phyloP scores from a whole-genome alignment of 345 rosid species.

The Luvunga scandens region DNA sequence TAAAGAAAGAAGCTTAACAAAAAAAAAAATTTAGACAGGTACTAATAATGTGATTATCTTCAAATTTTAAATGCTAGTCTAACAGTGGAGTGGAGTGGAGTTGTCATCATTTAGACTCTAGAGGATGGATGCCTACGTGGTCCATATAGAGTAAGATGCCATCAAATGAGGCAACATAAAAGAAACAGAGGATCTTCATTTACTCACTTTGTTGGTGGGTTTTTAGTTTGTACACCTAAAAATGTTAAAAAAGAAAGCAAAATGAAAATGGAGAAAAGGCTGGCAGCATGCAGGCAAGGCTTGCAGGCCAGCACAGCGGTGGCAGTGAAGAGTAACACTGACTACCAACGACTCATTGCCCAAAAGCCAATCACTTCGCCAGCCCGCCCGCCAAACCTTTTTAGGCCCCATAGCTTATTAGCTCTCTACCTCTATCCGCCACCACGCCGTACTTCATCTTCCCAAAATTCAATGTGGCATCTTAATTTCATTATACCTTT shows the following conservation, averaged over 20 bases:
- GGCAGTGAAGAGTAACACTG: conserved; percentile 15
- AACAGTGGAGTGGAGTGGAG: not conserved
- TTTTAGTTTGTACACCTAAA: not conserved
- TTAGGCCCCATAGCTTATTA: not conserved
- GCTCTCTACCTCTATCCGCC: not conserved
- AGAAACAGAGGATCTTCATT: not conserved
- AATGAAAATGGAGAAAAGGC: not conserved
- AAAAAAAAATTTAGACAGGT: too few relatives aligned
- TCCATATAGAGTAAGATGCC: not conserved
- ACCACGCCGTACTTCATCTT: not conserved
- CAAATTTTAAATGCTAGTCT: not conserved
- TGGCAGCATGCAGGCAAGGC: conserved; percentile 17
- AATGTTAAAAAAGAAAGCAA: not conserved
- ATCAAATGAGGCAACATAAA: conserved; percentile 11
- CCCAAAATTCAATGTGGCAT: not conserved
- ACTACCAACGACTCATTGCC: conserved; percentile 6
- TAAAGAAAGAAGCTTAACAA: too few relatives aligned
- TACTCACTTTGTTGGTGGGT: conserved; percentile 1
- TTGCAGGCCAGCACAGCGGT: conserved; percentile 20
- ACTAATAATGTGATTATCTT: too few relatives aligned
- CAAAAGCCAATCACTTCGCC: conserved; percentile 3
- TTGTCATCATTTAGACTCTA: not conserved
- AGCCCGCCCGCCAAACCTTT: conserved; percentile 5
- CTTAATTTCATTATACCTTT: not conserved
- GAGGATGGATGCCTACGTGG: not conserved